These are phyloP conservation scores for Lagenidium sp. DNA, from an alignment of 352 stramenopile genomes.

Conservation along the genomic window DNA sequence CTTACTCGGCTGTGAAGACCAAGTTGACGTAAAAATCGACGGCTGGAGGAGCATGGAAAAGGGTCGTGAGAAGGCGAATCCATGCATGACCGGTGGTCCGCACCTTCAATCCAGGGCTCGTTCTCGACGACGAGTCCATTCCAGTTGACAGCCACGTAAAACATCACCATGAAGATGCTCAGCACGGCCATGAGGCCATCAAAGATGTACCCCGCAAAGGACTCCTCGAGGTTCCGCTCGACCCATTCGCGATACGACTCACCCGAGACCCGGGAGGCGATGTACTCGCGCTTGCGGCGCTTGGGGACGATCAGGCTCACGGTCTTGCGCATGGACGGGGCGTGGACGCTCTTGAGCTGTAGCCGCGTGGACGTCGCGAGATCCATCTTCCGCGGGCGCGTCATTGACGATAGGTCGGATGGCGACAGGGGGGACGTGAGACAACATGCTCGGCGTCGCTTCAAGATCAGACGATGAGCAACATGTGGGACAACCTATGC, in stretches of 20 bases:
- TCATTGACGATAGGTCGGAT: too few species aligned
- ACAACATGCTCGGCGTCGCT: too few species aligned
- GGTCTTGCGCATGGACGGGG: slow-evolving; percentile 13
- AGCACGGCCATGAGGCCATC: slow-evolving; percentile 34
- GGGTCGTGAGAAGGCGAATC: too few species aligned
- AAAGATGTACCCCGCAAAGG: slow-evolving; percentile 30
- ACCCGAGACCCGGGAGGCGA: slow-evolving; percentile 19
- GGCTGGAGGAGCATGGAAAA: slow-evolving; percentile 11
- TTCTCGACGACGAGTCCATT: slow-evolving; percentile 17
- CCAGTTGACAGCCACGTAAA: slow-evolving; percentile 65
- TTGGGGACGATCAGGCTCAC: slow-evolving; percentile 22
- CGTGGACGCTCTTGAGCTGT: slow-evolving; percentile 17
- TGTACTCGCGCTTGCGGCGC: slow-evolving; percentile 24
- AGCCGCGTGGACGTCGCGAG: slow-evolving; percentile 4
- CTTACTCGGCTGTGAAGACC: slow-evolving; percentile 65
- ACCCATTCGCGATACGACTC: slow-evolving; percentile 57
- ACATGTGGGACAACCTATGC: too few species aligned
- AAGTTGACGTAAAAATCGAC: slow-evolving; percentile 52
- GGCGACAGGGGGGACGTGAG: too few species aligned
- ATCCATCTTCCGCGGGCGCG: too few species aligned
- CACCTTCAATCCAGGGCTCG: slow-evolving; percentile 41
- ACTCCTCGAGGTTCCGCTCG: slow-evolving; percentile 67
- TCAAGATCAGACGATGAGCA: too few species aligned
- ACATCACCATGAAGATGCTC: slow-evolving; percentile 54
- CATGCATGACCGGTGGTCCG: too few species aligned